Evolutionary conservation across 441 rosid genomes (phyloP), one percentile per base, ranked within the genome.

Genomic region (Gossypium davidsonii): DNA sequence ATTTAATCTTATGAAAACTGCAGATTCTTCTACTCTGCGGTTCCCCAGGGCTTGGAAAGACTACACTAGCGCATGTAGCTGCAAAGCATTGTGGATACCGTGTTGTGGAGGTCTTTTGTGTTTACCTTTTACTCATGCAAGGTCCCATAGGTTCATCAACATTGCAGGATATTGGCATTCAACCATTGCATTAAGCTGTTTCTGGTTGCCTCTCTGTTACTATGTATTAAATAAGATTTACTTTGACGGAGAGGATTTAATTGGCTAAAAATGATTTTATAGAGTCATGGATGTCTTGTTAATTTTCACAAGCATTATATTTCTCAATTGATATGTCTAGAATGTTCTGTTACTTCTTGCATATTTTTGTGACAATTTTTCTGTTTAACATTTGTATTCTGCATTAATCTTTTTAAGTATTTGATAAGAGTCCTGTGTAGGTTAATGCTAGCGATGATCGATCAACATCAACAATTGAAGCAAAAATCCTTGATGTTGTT

Each of bases 41-140:
- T 70, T 90, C 99, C 68, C 99, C 98, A 17, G 99, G 99, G 71
- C 99, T 96, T 80, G 99, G 99, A 73, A 96, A 96, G 91, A 96
- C 99, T 74, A 96, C 99, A 17, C 97, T 96, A 77, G 98, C 97
- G 56, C 98, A 93, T 80, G 89, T 93, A 63, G 96, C 97, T 84
- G 97, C 99, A 49, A 88, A 91, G 83, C 99, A 96, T 82, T 96
- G 99, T 81, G 99, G 99, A 79, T 96, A 93, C 77, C 91, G 86
- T 31, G 97, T 89, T 64, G 91, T 95, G 78, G 99, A 95, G 99
- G 99, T 95, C 77, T 69, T 82, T 68, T 75, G 52, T 15, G 14
- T 77, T 44, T 58, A 70, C 65, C 52, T 79, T 75, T 71, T 83
- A 70, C 73, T 77, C 4, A 17, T 65, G 63, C 72, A 71, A 60